Conservation (phyloP, 2,329 filamentous ascomycete genomes). For the Thelonectria blattea region DNA sequence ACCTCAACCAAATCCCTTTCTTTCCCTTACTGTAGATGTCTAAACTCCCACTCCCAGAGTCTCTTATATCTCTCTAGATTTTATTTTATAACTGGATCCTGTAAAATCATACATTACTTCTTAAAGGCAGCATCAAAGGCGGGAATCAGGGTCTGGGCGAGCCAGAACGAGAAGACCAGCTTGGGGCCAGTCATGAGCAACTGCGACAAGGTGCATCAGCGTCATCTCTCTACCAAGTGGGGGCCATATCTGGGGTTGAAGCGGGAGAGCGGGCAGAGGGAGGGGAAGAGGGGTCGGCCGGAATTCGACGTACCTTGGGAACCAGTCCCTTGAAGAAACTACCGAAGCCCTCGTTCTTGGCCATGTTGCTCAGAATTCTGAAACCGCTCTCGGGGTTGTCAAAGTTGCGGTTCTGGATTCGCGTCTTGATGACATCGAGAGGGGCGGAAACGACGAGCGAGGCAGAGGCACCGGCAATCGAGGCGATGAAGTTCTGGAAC, state of each 20-base stretch:
- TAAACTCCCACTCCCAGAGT: constrained; percentile 23
- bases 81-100: constrained; percentile 9
- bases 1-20: constrained; percentile 29
- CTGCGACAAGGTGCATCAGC: constrained; percentile 47
- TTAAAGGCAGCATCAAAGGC: constrained; percentile 70
- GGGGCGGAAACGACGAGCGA: constrained; percentile 97
- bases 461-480: constrained; percentile 91
- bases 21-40: constrained; percentile 21
- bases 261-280: constrained; percentile 9
- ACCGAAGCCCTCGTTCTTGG: constrained; percentile 81
- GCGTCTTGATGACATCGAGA: constrained; percentile 96
- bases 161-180: constrained; percentile 99
- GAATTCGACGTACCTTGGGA: constrained; percentile 69
- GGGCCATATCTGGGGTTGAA: neutral
- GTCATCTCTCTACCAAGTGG: constrained; percentile 21
- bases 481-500: constrained; percentile 97
- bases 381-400: constrained; percentile 96
- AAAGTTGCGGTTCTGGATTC: constrained; percentile 98
- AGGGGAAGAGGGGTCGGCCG: neutral
- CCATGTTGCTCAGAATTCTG: constrained; percentile 91
- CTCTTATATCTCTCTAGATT: constrained; percentile 16
- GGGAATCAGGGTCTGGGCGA: constrained; percentile 96
- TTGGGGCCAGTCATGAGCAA: constrained; percentile 99
- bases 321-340: constrained; percentile 98
- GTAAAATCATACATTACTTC: constrained; percentile 27